Conservation (phyloP, 345 rosid species). For the Xanthoceras sorbifolium region DNA sequence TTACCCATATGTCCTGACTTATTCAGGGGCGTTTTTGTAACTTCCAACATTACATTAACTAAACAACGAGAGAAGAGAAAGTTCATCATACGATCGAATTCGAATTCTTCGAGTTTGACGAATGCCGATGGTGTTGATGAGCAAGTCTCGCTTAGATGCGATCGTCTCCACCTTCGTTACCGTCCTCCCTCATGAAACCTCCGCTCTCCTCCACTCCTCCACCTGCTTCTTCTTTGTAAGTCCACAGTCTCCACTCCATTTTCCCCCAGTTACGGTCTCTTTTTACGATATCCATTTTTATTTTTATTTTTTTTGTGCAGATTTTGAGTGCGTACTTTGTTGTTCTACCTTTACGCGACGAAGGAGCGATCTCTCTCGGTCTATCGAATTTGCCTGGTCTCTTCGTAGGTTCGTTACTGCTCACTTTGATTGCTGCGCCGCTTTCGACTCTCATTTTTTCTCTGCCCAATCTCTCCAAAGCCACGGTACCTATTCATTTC, state of each 20-base stretch:
- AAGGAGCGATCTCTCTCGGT: constrained; percentile 85
- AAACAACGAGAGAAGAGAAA: too few species aligned
- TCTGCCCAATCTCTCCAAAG: constrained; percentile 72
- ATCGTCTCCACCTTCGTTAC: constrained; percentile 63
- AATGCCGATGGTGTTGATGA: constrained; percentile 5
- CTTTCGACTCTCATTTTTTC: constrained; percentile 84
- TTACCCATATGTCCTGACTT: too few species aligned
- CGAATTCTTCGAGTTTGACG: too few species aligned
- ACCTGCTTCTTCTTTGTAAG: constrained; percentile 91
- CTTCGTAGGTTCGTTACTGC: constrained; percentile 71
- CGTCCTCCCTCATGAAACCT: constrained; percentile 80
- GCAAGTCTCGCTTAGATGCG: constrained; percentile 50
- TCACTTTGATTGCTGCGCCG: constrained; percentile 88
- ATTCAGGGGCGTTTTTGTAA: too few species aligned
- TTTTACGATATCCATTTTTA: background rate
- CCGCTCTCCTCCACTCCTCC: constrained; percentile 71
- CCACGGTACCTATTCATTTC: constrained; percentile 46
- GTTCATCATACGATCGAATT: too few species aligned
- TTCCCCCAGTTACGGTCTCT: background rate
- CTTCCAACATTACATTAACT: too few species aligned
- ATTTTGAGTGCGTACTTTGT: constrained; percentile 88
- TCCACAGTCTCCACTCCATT: background rate
- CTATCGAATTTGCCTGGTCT: constrained; percentile 77
- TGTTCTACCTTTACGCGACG: constrained; percentile 87
- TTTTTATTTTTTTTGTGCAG: constrained; percentile 29